These are phyloP conservation scores for Starmera caribaea DNA, from an alignment of 805 yeast species.

Conservation along the genomic window DNA sequence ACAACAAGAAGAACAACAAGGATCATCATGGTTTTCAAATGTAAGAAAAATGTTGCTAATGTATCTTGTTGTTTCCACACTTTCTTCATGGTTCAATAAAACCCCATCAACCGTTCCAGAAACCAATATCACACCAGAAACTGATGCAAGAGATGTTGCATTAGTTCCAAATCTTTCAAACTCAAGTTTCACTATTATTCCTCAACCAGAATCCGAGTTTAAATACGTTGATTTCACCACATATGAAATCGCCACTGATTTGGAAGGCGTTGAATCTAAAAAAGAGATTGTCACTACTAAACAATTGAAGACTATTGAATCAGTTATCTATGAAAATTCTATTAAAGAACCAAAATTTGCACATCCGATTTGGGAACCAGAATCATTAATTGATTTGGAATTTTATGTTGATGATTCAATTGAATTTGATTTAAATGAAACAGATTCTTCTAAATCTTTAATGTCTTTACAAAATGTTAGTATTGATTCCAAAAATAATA, in stretches of 20 bases:
- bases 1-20: background rate
- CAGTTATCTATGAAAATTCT: slow-evolving; percentile 17
- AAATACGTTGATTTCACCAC: slow-evolving; percentile 3
- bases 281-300: background rate
- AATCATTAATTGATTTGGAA: slow-evolving; percentile 10
- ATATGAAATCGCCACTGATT: slow-evolving; percentile 2
- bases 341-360: slow-evolving; percentile 7
- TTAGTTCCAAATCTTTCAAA: background rate
- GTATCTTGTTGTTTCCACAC: background rate
- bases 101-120: background rate
- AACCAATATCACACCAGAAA: too few species aligned
- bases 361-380: slow-evolving; percentile 13
- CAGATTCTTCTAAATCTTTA: background rate
- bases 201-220: background rate
- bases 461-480: slow-evolving; percentile 4
- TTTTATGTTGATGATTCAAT: slow-evolving; percentile 15
- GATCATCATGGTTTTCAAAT: background rate
- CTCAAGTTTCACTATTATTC: background rate
- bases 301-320: slow-evolving; percentile 10
- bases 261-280: slow-evolving; percentile 6
- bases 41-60: background rate
- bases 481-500: slow-evolving; percentile 6
- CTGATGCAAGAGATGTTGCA: too few species aligned
- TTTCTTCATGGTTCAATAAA: background rate
- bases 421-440: slow-evolving; percentile 1